Conservation (phyloP, 1,284 basidiomycete species). For the Coriolopsis trogii region DNA sequence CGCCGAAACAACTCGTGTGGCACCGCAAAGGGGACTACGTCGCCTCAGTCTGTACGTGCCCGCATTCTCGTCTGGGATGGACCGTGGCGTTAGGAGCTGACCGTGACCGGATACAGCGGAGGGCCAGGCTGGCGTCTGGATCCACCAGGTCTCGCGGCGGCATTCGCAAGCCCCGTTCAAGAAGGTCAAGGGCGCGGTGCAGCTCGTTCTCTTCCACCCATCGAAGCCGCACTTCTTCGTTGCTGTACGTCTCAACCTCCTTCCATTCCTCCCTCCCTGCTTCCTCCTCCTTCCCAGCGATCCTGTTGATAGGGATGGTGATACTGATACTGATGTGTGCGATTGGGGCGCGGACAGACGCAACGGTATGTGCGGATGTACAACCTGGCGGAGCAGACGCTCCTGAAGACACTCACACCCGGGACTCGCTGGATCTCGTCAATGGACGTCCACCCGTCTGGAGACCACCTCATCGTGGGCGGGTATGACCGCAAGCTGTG, state of each 20-base stretch:
- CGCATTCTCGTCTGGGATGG: constrained; percentile 29
- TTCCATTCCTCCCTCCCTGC: background rate
- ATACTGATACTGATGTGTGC: background rate
- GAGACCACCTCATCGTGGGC: constrained; percentile 96
- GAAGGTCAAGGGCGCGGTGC: constrained; percentile 89
- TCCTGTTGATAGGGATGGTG: background rate
- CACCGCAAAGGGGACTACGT: constrained; percentile 97
- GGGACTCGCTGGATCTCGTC: constrained; percentile 97
- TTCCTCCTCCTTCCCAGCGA: background rate
- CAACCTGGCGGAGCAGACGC: constrained; percentile 91
- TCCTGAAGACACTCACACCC: constrained; percentile 90
- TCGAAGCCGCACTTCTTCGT: constrained; percentile 96
- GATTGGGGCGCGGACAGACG: constrained; percentile 71
- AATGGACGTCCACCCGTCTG: constrained; percentile 94
- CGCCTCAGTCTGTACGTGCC: constrained; percentile 80
- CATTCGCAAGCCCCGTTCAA: constrained; percentile 98
- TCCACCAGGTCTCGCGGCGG: constrained; percentile 92
- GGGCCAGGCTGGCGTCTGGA: constrained; percentile 80
- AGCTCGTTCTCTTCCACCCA: constrained; percentile 95
- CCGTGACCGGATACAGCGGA: constrained; percentile 38
- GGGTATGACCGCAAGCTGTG: constrained; percentile 97
- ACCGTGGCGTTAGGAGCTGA: too few species aligned
- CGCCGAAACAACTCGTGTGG: constrained; percentile 88
- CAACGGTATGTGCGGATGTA: constrained; percentile 97
- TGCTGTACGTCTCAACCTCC: constrained; percentile 63